Conservation (phyloP, 164 flowering plant genomes). For the Paratinospora sagittata region DNA sequence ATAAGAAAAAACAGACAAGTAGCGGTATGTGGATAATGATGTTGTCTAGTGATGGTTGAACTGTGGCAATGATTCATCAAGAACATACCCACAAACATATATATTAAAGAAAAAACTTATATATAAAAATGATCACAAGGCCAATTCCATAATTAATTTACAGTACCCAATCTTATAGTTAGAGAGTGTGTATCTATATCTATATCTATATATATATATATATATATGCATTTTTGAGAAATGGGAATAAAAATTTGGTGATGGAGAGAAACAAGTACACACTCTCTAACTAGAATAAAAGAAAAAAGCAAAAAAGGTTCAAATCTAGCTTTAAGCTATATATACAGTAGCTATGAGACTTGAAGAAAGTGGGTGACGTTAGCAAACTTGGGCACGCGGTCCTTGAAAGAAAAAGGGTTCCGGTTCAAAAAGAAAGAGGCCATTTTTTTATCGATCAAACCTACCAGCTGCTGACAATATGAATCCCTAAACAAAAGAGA, state of each 20-base stretch:
- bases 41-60: conserved; percentile 61
- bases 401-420: conserved; percentile 16
- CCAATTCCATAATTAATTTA: background rate
- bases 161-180: background rate
- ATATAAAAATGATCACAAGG: background rate
- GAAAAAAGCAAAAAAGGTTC: background rate
- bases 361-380: conserved; percentile 1
- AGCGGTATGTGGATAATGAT: conserved; percentile 61
- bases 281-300: background rate
- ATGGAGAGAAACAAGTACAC: background rate
- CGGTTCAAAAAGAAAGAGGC: conserved; percentile 15
- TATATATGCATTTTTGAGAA: background rate
- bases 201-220: no score
- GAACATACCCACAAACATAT: conserved; percentile 19
- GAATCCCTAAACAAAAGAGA: no score
- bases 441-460: conserved; percentile 15
- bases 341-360: background rate
- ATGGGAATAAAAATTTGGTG: background rate
- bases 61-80: conserved; percentile 65
- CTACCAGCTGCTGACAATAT: conserved; percentile 3
- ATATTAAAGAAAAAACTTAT: background rate
- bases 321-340: background rate
- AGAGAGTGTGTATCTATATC: no score
- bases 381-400: conserved; percentile 29
- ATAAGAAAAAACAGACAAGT: conserved; percentile 48